These are phyloP conservation scores for Leccinum aurantiacum DNA, from an alignment of 768 basidiomycete species.

Conservation along the genomic window DNA sequence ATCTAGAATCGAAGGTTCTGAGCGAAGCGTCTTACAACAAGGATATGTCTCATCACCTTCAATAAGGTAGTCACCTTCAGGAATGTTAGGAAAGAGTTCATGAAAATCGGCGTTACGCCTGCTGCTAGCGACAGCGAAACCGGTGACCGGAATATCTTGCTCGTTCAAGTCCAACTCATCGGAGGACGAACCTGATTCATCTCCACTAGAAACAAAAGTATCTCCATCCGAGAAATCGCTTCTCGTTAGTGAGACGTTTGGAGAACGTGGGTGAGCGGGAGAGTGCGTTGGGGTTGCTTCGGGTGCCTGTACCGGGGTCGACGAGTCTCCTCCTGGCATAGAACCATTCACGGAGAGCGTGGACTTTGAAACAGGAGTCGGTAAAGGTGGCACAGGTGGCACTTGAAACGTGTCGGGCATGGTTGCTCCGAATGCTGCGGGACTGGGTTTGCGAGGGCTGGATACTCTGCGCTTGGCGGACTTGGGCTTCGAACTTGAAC, in stretches of 20 bases:
- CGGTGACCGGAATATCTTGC: slow-evolving; percentile 88
- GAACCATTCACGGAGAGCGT: slow-evolving; percentile 17
- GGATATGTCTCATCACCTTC: slow-evolving; percentile 63
- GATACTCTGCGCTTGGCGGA: slow-evolving; percentile 17
- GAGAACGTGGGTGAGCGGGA: slow-evolving; percentile 12
- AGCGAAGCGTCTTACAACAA: not conserved
- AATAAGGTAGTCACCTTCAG: slow-evolving; percentile 96
- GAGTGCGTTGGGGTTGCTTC: slow-evolving; percentile 11
- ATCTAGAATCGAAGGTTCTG: slow-evolving; percentile 48
- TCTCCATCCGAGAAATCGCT: slow-evolving; percentile 35
- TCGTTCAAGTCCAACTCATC: slow-evolving; percentile 37
- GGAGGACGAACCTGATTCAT: slow-evolving; percentile 33
- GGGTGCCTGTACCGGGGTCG: slow-evolving; percentile 1
- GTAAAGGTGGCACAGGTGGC: slow-evolving; percentile 34
- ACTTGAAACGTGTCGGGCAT: slow-evolving; percentile 60
- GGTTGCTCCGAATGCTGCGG: slow-evolving; percentile 63
- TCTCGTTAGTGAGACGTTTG: slow-evolving; percentile 20
- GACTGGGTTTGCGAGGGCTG: slow-evolving; percentile 41
- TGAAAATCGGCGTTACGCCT: slow-evolving; percentile 96
- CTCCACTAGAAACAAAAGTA: slow-evolving; percentile 24
- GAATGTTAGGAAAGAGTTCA: slow-evolving; percentile 82
- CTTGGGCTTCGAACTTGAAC: slow-evolving; percentile 30
- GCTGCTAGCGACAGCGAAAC: slow-evolving; percentile 95
- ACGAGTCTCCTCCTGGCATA: slow-evolving; percentile 8
- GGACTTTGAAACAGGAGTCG: slow-evolving; percentile 20